Evolutionary conservation across 2,329 filamentous ascomycete species (phyloP).

Genomic region (Epichloe typhina): DNA sequence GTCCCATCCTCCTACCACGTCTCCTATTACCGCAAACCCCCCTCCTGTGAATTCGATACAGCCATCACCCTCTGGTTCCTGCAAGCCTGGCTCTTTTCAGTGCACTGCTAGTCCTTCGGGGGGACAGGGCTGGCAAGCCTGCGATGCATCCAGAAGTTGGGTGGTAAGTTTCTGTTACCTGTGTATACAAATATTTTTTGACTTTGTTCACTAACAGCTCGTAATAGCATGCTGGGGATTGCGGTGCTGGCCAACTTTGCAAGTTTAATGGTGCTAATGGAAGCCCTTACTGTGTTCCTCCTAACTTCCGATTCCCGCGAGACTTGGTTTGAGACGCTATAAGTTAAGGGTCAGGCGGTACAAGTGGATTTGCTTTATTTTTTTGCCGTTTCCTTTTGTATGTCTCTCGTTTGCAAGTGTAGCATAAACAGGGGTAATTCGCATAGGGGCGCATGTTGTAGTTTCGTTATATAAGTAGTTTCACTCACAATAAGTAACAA

Average conservation of each 20-base stretch:
- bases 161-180: not conserved
- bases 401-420: no score
- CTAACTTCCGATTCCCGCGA: not conserved
- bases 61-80: not conserved
- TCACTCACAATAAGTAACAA: no score
- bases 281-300: slow-evolving; percentile 1
- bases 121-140: slow-evolving; percentile 2
- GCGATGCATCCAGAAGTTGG: not conserved
- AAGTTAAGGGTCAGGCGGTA: no score
- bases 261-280: slow-evolving; percentile 1
- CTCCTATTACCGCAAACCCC: not conserved
- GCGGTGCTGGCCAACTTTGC: not conserved
- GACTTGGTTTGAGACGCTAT: no score
- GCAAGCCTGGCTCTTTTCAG: not conserved
- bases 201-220: not conserved
- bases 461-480: no score
- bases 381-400: no score
- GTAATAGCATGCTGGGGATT: slow-evolving; percentile 1
- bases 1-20: not conserved
- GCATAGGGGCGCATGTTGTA: no score
- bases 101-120: not conserved
- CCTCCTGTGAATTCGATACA: not conserved
- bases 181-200: not conserved
- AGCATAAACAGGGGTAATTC: no score
- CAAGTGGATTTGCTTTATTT: no score